These are phyloP conservation scores for Brettanomyces naardenensis DNA, from an alignment of 805 yeast genomes.

Conservation along the genomic window DNA sequence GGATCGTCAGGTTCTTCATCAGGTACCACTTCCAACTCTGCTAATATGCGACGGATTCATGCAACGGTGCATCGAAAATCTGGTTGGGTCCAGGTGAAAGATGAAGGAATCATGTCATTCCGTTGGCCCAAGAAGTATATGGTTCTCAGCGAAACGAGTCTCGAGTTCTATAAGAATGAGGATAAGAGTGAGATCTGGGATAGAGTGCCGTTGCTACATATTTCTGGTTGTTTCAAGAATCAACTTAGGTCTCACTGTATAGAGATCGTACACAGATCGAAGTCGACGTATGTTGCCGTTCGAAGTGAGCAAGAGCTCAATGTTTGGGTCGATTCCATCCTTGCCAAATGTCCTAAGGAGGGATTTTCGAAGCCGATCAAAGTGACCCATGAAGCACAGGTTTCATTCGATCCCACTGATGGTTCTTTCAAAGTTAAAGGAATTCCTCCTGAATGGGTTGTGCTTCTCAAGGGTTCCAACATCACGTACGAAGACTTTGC, in stretches of 20 bases:
- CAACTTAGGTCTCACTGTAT: constrained; percentile 73
- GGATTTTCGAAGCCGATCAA: constrained; percentile 87
- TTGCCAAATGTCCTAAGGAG: constrained; percentile 59
- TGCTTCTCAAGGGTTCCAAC: constrained; percentile 46
- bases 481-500: constrained; percentile 57
- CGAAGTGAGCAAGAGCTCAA: constrained; percentile 74
- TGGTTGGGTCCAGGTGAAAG: constrained; percentile 91
- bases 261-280: constrained; percentile 62
- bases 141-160: constrained; percentile 64
- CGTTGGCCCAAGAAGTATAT: constrained; percentile 89
- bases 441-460: constrained; percentile 51
- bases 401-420: constrained; percentile 74
- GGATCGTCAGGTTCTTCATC: constrained; percentile 16
- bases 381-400: constrained; percentile 90
- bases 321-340: constrained; percentile 87
- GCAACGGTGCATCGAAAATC: constrained; percentile 32
- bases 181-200: constrained; percentile 38
- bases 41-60: constrained; percentile 18
- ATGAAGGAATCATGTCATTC: constrained; percentile 83
- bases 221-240: constrained; percentile 56
- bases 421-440: constrained; percentile 47
- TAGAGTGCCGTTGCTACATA: constrained; percentile 49
- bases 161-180: constrained; percentile 71
- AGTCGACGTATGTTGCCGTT: constrained; percentile 65
- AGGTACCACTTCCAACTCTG: constrained; percentile 22